These are phyloP conservation scores for Pichia sp. DNA, from an alignment of 1,139 yeast genomes.

Conservation along the genomic window DNA sequence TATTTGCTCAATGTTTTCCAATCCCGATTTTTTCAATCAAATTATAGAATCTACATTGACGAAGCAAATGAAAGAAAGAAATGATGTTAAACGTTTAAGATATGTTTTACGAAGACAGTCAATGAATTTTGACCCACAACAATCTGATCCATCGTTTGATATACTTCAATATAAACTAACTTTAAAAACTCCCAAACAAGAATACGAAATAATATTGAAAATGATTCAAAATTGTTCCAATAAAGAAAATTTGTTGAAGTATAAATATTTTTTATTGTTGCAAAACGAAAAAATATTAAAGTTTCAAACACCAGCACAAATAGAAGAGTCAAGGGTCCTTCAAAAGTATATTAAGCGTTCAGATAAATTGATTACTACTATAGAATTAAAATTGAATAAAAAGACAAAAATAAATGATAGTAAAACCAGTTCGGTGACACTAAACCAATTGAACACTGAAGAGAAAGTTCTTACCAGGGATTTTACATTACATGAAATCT, in stretches of 20 bases:
- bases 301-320: neutral
- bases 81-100: conserved; percentile 67
- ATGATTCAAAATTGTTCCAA: conserved; percentile 1
- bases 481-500: conserved; percentile 32
- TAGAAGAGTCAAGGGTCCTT: conserved; percentile 7
- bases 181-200: conserved; percentile 1
- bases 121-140: neutral
- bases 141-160: conserved; percentile 18
- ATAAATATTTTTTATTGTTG: conserved; percentile 37
- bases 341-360: conserved; percentile 7
- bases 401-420: neutral
- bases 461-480: neutral
- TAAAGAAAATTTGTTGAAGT: conserved; percentile 35
- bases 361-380: neutral
- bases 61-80: conserved; percentile 62
- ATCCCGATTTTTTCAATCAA: conserved; percentile 74
- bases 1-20: conserved; percentile 50
- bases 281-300: conserved; percentile 1
- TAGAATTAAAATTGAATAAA: conserved; percentile 2
- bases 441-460: neutral
- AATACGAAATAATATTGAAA: conserved; percentile 4
- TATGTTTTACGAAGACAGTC: conserved; percentile 67
- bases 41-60: conserved; percentile 56
- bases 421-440: neutral
- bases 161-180: neutral